Base-by-base conservation (phyloP, 345 rosid species). In the Rhodamnia rubescens region DNA sequence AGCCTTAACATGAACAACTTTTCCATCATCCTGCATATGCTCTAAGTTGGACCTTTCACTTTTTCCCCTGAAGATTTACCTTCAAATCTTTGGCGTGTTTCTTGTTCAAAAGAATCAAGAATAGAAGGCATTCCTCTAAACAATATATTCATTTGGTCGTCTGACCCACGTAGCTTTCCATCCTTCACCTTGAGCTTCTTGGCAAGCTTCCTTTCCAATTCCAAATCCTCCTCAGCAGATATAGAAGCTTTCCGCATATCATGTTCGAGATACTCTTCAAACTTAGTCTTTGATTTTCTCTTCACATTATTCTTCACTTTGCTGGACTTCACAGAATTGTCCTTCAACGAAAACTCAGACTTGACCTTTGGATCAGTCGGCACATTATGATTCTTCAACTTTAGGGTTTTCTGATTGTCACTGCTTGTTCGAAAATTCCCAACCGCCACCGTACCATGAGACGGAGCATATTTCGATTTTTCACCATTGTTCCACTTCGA, bases 111-210 rank as follows among this genome's bases (percentile, higher is more conserved):
- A 0, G 88, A 88, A 87, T 91, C 94, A 84, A 87, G 81, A 69
- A 59, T 56, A 82, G 96, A 91, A 36, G 92, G 89, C 83, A 89
- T 87, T 18, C 92, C 96, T 87, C 90, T 91, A 36, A 96, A 84
- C 47, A 95, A 87, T 42, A 82, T 51, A 86, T 92, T 91, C 57
- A 97, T 84, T 36, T 91, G 94, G 88, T 96, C 99, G 87, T 95
- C 95, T 83, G 83, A 80, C 44, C 95, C 96, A 87, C 93, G 88
- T 87, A 96, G 86, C 85, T 92, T 92, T 27, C 98, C 95, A 47
- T 84, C 89, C 85, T 97, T 97, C 81, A 92, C 93, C 89, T 92
- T 96, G 84, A 97, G 96, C 89, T 92, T 96, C 95, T 93, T 96
- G 14, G 96, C 98, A 54, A 97, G 96, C 87, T 89, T 94, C 88